Conservation (phyloP, 2,329 filamentous ascomycete genomes). For the Teratosphaeria gauchensis region DNA sequence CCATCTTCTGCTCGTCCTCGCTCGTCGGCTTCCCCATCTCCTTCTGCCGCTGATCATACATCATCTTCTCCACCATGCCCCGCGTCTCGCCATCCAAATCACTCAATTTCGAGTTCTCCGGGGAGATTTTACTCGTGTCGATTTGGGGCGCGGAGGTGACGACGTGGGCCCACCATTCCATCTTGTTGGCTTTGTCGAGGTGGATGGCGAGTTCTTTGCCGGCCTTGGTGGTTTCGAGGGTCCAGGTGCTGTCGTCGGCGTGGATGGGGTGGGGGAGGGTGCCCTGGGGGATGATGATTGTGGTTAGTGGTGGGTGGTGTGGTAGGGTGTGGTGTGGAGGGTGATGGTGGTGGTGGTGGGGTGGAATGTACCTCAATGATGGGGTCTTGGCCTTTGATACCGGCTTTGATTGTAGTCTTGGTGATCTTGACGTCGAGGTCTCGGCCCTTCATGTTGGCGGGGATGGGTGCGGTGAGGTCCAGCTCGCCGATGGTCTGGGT, state of each 20-base stretch:
- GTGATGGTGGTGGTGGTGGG: too few species aligned
- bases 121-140: slow-evolving; percentile 88
- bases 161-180: slow-evolving; percentile 97
- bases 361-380: slow-evolving; percentile 63
- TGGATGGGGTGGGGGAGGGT: slow-evolving; percentile 69
- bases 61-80: slow-evolving; percentile 99
- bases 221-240: slow-evolving; percentile 57
- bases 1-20: slow-evolving; percentile 90
- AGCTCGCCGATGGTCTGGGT: slow-evolving; percentile 83
- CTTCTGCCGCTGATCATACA: slow-evolving; percentile 98
- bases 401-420: slow-evolving; percentile 67
- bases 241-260: slow-evolving; percentile 91
- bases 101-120: slow-evolving; percentile 81
- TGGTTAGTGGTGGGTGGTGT: slow-evolving; percentile 1
- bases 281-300: slow-evolving; percentile 48
- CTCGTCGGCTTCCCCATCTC: slow-evolving; percentile 79
- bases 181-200: slow-evolving; percentile 91
- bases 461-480: slow-evolving; percentile 67
- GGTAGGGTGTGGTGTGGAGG: not conserved
- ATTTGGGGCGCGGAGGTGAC: slow-evolving; percentile 80
- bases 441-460: slow-evolving; percentile 71
- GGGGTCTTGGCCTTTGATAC: slow-evolving; percentile 78
- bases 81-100: slow-evolving; percentile 93
- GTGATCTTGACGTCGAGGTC: slow-evolving; percentile 79
- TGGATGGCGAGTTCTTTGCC: slow-evolving; percentile 75